phyloP scores from a whole-genome alignment of 2,329 filamentous ascomycete species.

The Sporothrix dimorphospora region DNA sequence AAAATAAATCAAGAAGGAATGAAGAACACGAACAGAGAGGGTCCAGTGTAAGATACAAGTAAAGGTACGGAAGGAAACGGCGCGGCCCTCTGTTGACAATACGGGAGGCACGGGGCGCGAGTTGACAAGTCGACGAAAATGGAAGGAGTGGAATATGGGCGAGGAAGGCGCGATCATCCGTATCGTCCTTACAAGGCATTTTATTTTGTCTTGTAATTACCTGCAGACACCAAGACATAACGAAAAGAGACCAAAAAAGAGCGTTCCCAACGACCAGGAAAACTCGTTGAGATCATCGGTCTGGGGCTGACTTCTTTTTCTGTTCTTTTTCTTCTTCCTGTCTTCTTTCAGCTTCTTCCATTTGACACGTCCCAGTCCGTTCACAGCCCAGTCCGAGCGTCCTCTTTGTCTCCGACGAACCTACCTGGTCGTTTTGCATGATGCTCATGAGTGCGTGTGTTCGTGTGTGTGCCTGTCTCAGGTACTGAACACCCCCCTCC shows the following conservation, averaged over 20 bases:
- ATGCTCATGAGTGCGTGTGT: background rate
- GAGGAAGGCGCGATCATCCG: constrained; percentile 5
- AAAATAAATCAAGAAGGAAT: background rate
- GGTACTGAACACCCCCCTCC: background rate
- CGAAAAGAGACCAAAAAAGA: background rate
- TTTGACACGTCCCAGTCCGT: background rate
- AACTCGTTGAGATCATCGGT: constrained; percentile 1
- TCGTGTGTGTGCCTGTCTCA: constrained; percentile 10
- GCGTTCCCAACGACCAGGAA: background rate
- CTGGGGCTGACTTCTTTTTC: background rate
- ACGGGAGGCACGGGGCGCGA: constrained; percentile 14
- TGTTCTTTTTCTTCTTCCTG: background rate
- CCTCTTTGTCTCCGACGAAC: background rate
- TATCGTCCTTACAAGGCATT: background rate
- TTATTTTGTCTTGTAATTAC: background rate
- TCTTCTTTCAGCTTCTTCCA: background rate
- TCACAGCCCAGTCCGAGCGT: constrained; percentile 3
- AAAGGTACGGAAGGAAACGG: background rate
- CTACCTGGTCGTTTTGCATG: background rate
- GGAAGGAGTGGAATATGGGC: background rate
- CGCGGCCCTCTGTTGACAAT: background rate
- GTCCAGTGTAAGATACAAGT: background rate
- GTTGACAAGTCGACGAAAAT: background rate
- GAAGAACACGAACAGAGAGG: background rate
- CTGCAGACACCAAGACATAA: background rate